A percentile compares a stretch with the other conserved stretches of the same genome.
Conservation (phyloP, 768 basidiomycete genomes). For the Pseudohyphozyma bogoriensis region DNA sequence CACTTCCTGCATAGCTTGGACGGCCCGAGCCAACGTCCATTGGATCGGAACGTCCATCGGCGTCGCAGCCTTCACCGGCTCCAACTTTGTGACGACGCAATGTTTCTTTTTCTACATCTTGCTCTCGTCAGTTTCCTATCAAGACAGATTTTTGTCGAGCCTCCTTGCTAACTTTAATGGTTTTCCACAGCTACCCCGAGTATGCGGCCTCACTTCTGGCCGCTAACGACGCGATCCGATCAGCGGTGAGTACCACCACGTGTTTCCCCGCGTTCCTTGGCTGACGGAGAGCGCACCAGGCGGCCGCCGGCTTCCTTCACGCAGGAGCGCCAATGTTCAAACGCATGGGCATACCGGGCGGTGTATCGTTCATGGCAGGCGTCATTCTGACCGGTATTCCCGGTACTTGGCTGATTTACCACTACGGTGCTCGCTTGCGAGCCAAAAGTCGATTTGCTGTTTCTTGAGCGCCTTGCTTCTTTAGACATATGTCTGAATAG, state of each 20-base stretch:
- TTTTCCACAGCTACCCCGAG: too few species aligned
- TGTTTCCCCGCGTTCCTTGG: too few species aligned
- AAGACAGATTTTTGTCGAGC: too few species aligned
- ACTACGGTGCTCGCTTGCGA: constrained; percentile 1
- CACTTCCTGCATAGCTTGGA: constrained; percentile 10
- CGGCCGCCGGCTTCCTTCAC: constrained; percentile 13
- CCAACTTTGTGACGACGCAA: constrained; percentile 1
- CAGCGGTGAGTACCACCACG: neutral
- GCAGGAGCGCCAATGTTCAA: constrained; percentile 12
- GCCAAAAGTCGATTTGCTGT: neutral
- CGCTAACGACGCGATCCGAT: constrained; percentile 21
- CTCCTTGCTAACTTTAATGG: too few species aligned
- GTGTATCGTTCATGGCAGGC: constrained; percentile 14
- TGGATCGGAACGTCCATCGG: constrained; percentile 22
- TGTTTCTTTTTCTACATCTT: constrained; percentile 17
- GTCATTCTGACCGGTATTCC: neutral
- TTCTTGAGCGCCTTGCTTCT: too few species aligned
- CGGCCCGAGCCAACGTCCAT: neutral
- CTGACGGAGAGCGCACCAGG: too few species aligned
- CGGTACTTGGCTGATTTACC: constrained; percentile 4
- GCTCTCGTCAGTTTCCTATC: constrained; percentile 7
- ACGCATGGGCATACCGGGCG: constrained; percentile 13
- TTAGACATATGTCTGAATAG: too few species aligned
- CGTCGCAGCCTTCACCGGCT: constrained; percentile 3
- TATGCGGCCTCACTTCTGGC: constrained; percentile 21